Conservation (phyloP, 331 rosid species). For the Dryas integrifolia region DNA sequence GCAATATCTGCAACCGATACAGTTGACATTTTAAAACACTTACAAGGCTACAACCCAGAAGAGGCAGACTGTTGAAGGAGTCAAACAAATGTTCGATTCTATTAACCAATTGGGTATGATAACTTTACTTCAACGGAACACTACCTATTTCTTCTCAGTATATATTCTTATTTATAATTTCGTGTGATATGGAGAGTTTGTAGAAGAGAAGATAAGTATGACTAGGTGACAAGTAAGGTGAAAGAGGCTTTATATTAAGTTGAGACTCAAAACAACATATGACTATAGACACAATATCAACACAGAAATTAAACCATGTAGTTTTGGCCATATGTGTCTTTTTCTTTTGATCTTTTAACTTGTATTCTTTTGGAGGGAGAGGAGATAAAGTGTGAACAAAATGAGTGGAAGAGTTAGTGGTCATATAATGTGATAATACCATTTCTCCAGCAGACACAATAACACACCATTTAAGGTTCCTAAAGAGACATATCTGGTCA, state of each 20-base stretch:
- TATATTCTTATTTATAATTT: not conserved
- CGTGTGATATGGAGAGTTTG: not conserved
- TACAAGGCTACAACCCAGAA: too few species aligned
- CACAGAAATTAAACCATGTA: too few species aligned
- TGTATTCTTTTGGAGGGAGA: not conserved
- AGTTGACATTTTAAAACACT: too few species aligned
- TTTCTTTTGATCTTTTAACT: not conserved
- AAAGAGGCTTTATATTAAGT: too few species aligned
- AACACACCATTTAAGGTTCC: not conserved
- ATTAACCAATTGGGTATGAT: too few species aligned
- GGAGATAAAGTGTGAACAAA: slow-evolving; percentile 2
- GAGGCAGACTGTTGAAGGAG: too few species aligned
- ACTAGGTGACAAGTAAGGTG: not conserved
- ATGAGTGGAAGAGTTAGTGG: not conserved
- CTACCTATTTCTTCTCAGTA: not conserved
- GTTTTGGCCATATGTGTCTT: not conserved
- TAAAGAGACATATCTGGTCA: not conserved
- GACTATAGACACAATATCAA: too few species aligned
- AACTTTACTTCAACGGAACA: slow-evolving; percentile 2
- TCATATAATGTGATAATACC: not conserved
- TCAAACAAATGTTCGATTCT: too few species aligned
- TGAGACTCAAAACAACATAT: too few species aligned
- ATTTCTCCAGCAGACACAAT: not conserved
- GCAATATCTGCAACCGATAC: too few species aligned
- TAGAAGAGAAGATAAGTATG: not conserved